Base-by-base conservation (phyloP, 768 basidiomycete genomes). In the Tulasnella sp. region DNA sequence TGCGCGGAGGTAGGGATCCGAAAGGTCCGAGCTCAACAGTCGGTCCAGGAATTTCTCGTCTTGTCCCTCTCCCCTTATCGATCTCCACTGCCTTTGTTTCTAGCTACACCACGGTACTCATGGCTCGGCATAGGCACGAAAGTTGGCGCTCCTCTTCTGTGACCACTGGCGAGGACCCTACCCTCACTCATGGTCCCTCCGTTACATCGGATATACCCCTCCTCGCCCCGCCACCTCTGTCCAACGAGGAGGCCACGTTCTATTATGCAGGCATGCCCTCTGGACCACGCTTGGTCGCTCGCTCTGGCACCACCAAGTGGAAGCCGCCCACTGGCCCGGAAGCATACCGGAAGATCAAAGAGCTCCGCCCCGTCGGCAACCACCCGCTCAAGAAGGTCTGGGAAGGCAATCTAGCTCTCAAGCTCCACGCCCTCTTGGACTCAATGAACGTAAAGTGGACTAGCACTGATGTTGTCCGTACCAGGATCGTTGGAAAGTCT, bases 201-300 rank as follows among this genome's bases (percentile, higher is more conserved):
- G n/a, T n/a, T n/a, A n/a, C n/a, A n/a, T n/a, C n/a, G n/a, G n/a
- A n/a, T n/a, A n/a, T n/a, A n/a, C n/a, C n/a, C n/a, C n/a, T n/a
- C n/a, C n/a, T n/a, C n/a, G n/a, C 29, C 46, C 46, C 23, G 29
- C 6, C 46, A 5, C 46, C 46, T 23, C 46, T 25, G 23, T 49
- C 46, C 46, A 17, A 49, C 5, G 31, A 9, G 21, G 70, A 72
- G 64, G 62, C 61, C 3, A n/a, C 61, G 36, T 62, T 66, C 17
- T 72, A 71, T 62, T 72, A 71, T 52, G 48, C 51, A 43, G 71
- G 68, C 57, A 8, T 72, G 35, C 56, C 64, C 21, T 61, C 71
- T 58, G 68, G 70, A 9, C 71, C 71, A 56, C 65, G 66, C 64
- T 63, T 72, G 34, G 63, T 72, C 66, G 70, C 59, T 61, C 62